Evolutionary conservation across 164 flowering plant genomes (phyloP), one percentile per base, ranked within the genome.

Genomic region (Magnolia kwangsiensis): DNA sequence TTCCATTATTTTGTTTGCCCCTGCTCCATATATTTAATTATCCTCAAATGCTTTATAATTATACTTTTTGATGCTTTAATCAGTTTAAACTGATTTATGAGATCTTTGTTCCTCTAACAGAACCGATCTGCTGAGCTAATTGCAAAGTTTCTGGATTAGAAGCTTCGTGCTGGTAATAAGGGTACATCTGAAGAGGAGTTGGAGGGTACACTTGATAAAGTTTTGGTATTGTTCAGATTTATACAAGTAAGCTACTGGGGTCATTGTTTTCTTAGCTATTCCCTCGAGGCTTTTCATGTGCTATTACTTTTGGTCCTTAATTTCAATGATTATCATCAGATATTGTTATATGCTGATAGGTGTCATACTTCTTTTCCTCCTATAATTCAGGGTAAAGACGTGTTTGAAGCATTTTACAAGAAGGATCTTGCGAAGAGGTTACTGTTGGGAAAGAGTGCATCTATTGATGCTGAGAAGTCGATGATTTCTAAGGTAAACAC

Each of bases 361-460:
- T 64, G 70, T 66, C 19, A 45, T 75, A 21, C 67, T 74, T 51
- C 51, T 8, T 74, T 14, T 72, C 45, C 45, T 76, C 14, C 16
- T 67, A 49, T 72, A 61, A 70, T 80, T 51, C 70, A 96, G 99
- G 99, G 99, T 69, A 96, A 96, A 79, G 99, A 96, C 86, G 99
- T 96, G 29, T 96, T 96, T 81, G 99, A 96, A 86, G 99, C 99
- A 80, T 96, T 96, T 80, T 96, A 96, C 71, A 96, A 96, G 88
- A 96, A 96, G 83, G 98, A 96, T 88, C 97, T 96, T 80, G 99
- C 99, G 7, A 96, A 96, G 84, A n/a, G n/a, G n/a, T n/a, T n/a
- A n/a, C n/a, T n/a, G n/a, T n/a, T n/a, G n/a, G n/a, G n/a, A n/a
- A n/a, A n/a, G n/a, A n/a, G n/a, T n/a, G n/a, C n/a, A n/a, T n/a